Percentiles rank a stretch among this genome's conserved stretches.
Conservation (phyloP, 495 filamentous ascomycete species). For the Penicillium malachiteum region DNA sequence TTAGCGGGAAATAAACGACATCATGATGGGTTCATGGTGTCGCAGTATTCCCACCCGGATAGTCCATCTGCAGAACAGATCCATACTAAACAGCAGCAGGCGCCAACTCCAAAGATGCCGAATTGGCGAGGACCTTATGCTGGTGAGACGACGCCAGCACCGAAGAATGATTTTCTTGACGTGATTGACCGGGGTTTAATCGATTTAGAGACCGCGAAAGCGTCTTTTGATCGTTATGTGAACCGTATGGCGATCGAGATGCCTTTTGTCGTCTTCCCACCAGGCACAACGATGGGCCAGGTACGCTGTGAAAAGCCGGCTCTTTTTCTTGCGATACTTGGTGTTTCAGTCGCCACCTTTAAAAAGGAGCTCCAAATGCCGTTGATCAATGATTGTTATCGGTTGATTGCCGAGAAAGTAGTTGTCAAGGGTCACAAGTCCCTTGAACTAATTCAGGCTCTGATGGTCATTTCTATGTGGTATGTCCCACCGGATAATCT, state of each 20-base stretch:
- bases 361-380: conserved; percentile 56
- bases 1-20: conserved; percentile 24
- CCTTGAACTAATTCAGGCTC: conserved; percentile 80
- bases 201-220: conserved; percentile 56
- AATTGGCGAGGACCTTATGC: conserved; percentile 17
- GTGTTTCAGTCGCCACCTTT: conserved; percentile 62
- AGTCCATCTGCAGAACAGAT: conserved; percentile 30
- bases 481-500: conserved; percentile 80
- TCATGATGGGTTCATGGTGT: conserved; percentile 20
- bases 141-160: conserved; percentile 9
- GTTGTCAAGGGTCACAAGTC: conserved; percentile 78
- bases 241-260: conserved; percentile 68
- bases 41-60: conserved; percentile 18
- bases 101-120: conserved; percentile 1
- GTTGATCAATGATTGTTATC: conserved; percentile 70
- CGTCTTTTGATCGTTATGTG: conserved; percentile 68
- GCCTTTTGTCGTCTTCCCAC: conserved; percentile 74
- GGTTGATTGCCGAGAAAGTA: conserved; percentile 69
- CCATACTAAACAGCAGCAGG: not conserved
- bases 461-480: conserved; percentile 72
- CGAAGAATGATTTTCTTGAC: conserved; percentile 52
- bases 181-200: conserved; percentile 71
- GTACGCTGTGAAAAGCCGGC: conserved; percentile 71
- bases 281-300: conserved; percentile 61
- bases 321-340: conserved; percentile 78